Evolutionary conservation across 2,329 filamentous ascomycete genomes (phyloP).

Genomic region (Hypoxylon sp.): DNA sequence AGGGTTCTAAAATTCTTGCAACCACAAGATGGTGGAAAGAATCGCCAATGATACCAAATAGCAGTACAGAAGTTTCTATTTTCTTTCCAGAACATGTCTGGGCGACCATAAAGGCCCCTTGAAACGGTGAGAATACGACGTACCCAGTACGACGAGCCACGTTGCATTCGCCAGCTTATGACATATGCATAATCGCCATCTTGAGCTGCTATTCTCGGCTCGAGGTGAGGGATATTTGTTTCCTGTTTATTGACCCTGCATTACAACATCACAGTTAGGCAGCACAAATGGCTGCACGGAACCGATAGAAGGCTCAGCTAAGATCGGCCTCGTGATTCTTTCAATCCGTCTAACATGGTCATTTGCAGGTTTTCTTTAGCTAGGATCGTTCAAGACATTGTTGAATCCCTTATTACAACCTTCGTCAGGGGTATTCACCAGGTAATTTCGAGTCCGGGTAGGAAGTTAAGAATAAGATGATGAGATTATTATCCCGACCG

Average conservation of each 20-base stretch:
- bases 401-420: conserved; percentile 28
- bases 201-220: conserved; percentile 40
- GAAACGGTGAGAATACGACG: conserved; percentile 32
- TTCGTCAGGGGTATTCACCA: conserved; percentile 6
- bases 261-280: conserved; percentile 8
- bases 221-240: conserved; percentile 19
- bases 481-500: conserved; percentile 8
- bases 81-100: conserved; percentile 39
- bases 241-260: conserved; percentile 34
- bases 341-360: not conserved
- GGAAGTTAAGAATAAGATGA: conserved; percentile 6
- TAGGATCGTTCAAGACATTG: conserved; percentile 31
- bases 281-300: conserved; percentile 1
- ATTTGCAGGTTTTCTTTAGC: conserved; percentile 17
- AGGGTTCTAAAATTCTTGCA: conserved; percentile 34
- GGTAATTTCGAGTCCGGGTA: conserved; percentile 6
- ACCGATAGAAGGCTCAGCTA: conserved; percentile 21
- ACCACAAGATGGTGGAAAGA: conserved; percentile 18
- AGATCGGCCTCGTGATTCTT: conserved; percentile 24
- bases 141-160: conserved; percentile 18
- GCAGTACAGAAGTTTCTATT: conserved; percentile 34
- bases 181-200: conserved; percentile 22
- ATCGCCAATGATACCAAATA: conserved; percentile 10
- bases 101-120: conserved; percentile 15
- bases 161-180: conserved; percentile 36